Percentiles rank a stretch among this genome's conserved stretches.
Evolutionary conservation across 306 rosid species (phyloP).

Genomic region (Casuarina cunninghamiana): DNA sequence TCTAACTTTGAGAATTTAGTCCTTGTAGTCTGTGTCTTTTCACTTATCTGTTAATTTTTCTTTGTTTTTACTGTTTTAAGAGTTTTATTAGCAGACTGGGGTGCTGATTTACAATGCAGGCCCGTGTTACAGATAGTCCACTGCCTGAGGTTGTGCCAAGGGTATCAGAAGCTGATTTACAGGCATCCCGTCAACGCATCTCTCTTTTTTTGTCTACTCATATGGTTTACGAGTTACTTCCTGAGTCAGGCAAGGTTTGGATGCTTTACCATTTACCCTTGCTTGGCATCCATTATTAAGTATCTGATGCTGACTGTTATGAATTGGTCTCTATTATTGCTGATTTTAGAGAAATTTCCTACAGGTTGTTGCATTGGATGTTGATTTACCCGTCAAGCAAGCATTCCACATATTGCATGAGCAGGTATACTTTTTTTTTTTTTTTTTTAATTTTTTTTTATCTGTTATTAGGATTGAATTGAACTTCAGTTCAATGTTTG

Average conservation of each 20-base stretch:
- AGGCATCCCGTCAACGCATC: constrained; percentile 76
- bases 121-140: constrained; percentile 62
- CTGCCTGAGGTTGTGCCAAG: constrained; percentile 61
- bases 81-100: constrained; percentile 9
- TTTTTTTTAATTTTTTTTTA: constrained; percentile 2
- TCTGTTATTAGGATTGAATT: constrained; percentile 15
- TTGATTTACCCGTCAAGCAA: constrained; percentile 92
- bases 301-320: constrained; percentile 8
- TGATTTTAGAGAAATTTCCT: constrained; percentile 31
- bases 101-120: constrained; percentile 49
- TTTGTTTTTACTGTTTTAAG: constrained; percentile 25
- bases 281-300: constrained; percentile 16
- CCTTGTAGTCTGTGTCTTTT: background rate
- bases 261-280: constrained; percentile 34
- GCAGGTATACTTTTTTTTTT: constrained; percentile 57
- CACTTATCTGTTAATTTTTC: constrained; percentile 25
- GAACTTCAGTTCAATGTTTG: constrained; percentile 8
- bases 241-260: constrained; percentile 99
- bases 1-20: constrained; percentile 10
- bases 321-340: constrained; percentile 13
- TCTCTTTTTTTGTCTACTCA: constrained; percentile 71
- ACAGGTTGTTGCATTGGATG: constrained; percentile 89
- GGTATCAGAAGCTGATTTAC: constrained; percentile 76
- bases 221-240: constrained; percentile 89
- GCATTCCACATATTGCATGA: constrained; percentile 95